Evolutionary conservation across 148 eudicot genomes (phyloP), one percentile per base, ranked within the genome.

Genomic region (Suaeda aralocaspica): DNA sequence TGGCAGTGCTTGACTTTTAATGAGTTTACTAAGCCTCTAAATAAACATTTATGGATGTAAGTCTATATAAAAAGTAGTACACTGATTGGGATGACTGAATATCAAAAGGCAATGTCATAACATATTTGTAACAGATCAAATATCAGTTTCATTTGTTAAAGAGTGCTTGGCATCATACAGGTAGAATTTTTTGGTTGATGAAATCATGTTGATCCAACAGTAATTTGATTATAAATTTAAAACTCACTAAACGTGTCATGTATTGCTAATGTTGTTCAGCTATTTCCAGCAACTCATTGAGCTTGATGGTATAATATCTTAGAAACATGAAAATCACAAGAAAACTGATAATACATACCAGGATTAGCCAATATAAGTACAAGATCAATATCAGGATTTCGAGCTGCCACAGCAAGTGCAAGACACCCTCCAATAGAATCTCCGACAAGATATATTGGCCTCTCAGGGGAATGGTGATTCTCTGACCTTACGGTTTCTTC

Each of bases 321-420:
- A 19, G 24, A 49, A 18, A 49, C 9, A 1, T 2, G 36, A 26
- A 57, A 29, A 24, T 46, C 21, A 28, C 8, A 29, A 66, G n/a
- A 42, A 44, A 59, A 19, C 74, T n/a, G 14, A 24, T 59, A 46
- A 29, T 25, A 64, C 67, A 64, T 64, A 91, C 97, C 97, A 70
- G 97, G 92, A 65, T 89, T 91, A 28, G 90, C 90, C 82, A 91
- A 67, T 65, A 91, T 81, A 18, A 91, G 81, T 16, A 87, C 63
- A 76, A 87, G 78, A 79, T 87, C 91, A 56, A 84, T 48, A 74
- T 75, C 74, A 67, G 85, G 86, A 70, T 84, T 84, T 44, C 76
- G 82, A 21, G 88, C 88, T 31, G 88, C 91, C 77, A 87, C 85
- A 55, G 82, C 79, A 39, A 87, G 72, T 42, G 88, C 91, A 67